These are phyloP conservation scores for Penicillium silybi DNA, from an alignment of 495 filamentous ascomycete genomes.

Conservation along the genomic window DNA sequence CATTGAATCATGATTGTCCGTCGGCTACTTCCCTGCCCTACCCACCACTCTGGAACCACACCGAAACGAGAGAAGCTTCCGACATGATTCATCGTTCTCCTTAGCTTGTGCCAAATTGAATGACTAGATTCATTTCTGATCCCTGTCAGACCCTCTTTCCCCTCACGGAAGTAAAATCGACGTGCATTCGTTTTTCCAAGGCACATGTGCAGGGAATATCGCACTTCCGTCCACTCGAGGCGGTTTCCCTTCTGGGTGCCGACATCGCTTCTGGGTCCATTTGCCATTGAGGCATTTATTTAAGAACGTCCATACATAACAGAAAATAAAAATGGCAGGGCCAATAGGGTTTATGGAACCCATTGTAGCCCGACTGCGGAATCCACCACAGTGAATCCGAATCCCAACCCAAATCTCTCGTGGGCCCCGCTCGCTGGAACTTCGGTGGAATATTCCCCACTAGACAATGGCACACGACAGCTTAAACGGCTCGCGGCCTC, in stretches of 20 bases:
- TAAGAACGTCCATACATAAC: neutral
- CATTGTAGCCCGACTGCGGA: neutral
- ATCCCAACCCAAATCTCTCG: neutral
- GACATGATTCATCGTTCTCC: neutral
- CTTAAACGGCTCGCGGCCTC: slow-evolving; percentile 8
- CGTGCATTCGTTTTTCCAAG: neutral
- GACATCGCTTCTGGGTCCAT: neutral
- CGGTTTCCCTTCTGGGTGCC: neutral
- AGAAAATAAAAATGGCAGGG: neutral
- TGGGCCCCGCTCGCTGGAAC: neutral
- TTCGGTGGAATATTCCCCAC: neutral
- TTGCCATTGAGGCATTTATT: neutral
- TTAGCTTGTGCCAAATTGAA: neutral
- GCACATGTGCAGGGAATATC: slow-evolving; percentile 2
- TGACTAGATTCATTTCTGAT: neutral
- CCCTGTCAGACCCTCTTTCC: neutral
- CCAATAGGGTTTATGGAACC: neutral
- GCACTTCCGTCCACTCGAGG: neutral
- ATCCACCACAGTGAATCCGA: neutral
- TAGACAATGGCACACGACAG: slow-evolving; percentile 11
- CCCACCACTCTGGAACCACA: neutral
- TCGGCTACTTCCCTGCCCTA: neutral
- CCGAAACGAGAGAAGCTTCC: neutral
- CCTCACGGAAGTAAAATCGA: neutral
- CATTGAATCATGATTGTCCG: slow-evolving; percentile 2